phyloP scores from a whole-genome alignment of 345 rosid genomes.

The Lepidium aucheri region DNA sequence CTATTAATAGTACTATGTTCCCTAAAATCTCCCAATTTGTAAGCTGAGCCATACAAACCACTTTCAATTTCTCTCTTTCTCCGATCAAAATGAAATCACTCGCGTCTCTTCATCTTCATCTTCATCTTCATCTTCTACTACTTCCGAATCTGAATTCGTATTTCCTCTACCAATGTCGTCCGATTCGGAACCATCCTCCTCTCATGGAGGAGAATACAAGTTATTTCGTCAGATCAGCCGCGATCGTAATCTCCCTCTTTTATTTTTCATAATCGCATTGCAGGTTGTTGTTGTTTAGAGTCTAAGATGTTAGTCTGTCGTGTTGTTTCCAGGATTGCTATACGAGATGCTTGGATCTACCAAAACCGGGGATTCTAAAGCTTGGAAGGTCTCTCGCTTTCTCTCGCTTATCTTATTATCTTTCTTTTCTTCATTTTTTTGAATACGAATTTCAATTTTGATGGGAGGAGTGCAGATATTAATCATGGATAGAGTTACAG shows the following conservation, averaged over 20 bases:
- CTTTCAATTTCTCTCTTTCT: neutral
- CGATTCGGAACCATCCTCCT: constrained; percentile 56
- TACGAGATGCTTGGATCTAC: constrained; percentile 83
- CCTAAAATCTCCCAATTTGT: neutral
- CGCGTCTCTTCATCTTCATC: constrained; percentile 1
- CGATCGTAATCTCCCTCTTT: constrained; percentile 44
- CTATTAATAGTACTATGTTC: neutral
- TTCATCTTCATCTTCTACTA: neutral
- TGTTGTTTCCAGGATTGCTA: constrained; percentile 49
- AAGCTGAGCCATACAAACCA: constrained; percentile 16
- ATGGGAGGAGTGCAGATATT: constrained; percentile 43
- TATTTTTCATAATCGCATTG: no score
- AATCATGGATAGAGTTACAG: constrained; percentile 86
- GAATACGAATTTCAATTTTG: neutral
- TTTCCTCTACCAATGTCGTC: constrained; percentile 42
- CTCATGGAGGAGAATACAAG: constrained; percentile 42
- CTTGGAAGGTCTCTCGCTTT: constrained; percentile 81
- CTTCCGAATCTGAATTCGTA: neutral
- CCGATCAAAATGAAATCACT: neutral
- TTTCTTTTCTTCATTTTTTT: neutral
- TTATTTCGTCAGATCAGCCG: constrained; percentile 74
- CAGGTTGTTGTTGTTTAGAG: neutral
- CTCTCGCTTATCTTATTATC: neutral
- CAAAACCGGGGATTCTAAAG: constrained; percentile 52
- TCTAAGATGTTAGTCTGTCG: neutral